These are phyloP conservation scores for Xerocomellus chrysenteron DNA, from an alignment of 768 basidiomycete species.

Conservation along the genomic window DNA sequence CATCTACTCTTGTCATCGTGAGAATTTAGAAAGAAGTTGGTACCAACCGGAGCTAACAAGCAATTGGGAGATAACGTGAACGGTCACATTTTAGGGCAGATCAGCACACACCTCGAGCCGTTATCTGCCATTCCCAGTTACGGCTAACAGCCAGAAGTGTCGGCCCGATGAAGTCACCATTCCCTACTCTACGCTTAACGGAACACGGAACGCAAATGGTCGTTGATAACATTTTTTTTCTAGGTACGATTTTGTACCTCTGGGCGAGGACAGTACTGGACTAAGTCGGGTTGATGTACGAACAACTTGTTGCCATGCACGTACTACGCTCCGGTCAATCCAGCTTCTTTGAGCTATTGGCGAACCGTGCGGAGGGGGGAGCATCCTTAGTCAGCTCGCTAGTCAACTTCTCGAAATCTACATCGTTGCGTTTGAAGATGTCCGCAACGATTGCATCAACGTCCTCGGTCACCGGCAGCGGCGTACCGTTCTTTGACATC, in stretches of 20 bases:
- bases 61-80: slow-evolving; percentile 4
- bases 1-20: slow-evolving; percentile 1
- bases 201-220: neutral
- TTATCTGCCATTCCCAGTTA: too few relatives aligned
- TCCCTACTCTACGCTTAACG: neutral
- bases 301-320: neutral
- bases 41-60: neutral
- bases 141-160: neutral
- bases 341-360: slow-evolving; percentile 26
- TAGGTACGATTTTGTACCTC: neutral
- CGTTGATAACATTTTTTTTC: neutral
- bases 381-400: slow-evolving; percentile 20
- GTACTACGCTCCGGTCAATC: slow-evolving; percentile 20
- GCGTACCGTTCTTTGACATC: slow-evolving; percentile 21
- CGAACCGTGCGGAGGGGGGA: slow-evolving; percentile 23
- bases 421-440: slow-evolving; percentile 31
- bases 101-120: neutral
- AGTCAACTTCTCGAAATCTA: slow-evolving; percentile 32
- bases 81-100: slow-evolving; percentile 3
- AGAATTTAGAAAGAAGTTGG: neutral
- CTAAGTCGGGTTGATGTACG: neutral
- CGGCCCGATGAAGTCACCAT: neutral
- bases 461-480: slow-evolving; percentile 29
- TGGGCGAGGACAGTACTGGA: neutral
- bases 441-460: slow-evolving; percentile 32